Conservation (phyloP, 2,329 filamentous ascomycete species). For the Diplodia corticola region DNA sequence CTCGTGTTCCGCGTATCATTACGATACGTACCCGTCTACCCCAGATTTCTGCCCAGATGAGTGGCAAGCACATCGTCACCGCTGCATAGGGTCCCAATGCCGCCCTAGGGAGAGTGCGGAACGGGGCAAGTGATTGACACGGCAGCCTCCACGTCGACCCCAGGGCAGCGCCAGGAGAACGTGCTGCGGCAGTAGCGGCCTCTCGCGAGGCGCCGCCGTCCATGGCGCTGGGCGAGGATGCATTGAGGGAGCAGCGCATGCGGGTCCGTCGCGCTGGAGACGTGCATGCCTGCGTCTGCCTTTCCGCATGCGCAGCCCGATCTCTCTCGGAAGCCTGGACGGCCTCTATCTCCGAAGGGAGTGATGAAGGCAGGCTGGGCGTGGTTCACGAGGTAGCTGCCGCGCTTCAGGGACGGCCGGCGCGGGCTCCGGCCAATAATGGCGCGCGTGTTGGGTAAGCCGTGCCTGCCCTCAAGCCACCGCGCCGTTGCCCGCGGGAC, state of each 20-base stretch:
- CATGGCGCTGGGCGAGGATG: slow-evolving; percentile 20
- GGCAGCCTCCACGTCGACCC: background rate
- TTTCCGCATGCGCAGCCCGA: background rate
- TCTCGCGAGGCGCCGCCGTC: slow-evolving; percentile 2
- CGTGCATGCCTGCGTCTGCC: slow-evolving; percentile 3
- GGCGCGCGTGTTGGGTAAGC: background rate
- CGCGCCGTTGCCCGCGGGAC: slow-evolving; percentile 14
- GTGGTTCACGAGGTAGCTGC: background rate
- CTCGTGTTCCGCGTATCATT: slow-evolving; percentile 18
- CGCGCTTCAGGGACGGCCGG: slow-evolving; percentile 2
- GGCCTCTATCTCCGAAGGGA: slow-evolving; percentile 2
- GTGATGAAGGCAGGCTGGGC: background rate
- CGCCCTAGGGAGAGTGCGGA: background rate
- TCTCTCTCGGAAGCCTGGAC: slow-evolving; percentile 16
- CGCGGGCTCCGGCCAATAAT: background rate
- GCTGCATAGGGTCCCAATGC: slow-evolving; percentile 9
- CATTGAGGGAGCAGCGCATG: slow-evolving; percentile 14
- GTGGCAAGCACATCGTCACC: slow-evolving; percentile 10
- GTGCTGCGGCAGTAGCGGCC: slow-evolving; percentile 16
- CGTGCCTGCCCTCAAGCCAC: background rate
- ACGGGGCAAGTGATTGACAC: slow-evolving; percentile 11
- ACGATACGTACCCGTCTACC: slow-evolving; percentile 21
- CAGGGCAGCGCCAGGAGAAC: slow-evolving; percentile 12
- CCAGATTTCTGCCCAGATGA: slow-evolving; percentile 12
- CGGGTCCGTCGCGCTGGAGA: slow-evolving; percentile 11